phyloP scores from a whole-genome alignment of 2,329 filamentous ascomycete species.

The Neurospora crassa region DNA sequence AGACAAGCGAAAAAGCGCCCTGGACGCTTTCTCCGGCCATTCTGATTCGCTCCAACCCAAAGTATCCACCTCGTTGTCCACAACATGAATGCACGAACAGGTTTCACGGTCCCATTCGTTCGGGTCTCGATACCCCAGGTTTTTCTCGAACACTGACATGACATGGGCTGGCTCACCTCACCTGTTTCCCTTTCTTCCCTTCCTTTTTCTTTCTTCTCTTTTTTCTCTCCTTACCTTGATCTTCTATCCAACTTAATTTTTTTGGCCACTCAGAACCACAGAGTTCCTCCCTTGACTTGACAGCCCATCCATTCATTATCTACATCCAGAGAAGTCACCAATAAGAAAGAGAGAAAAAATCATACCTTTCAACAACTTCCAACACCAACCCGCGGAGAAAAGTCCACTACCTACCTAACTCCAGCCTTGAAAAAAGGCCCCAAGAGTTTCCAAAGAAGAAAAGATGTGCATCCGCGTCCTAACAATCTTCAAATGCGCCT shows the following conservation, averaged over 20 bases:
- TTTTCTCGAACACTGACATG: neutral
- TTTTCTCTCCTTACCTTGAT: neutral
- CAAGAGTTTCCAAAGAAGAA: too few relatives aligned
- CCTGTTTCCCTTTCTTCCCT: neutral
- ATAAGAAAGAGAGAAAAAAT: too few relatives aligned
- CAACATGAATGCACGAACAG: neutral
- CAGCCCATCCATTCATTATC: neutral
- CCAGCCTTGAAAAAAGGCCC: too few relatives aligned
- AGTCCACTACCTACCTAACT: too few relatives aligned
- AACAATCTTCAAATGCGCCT: constrained; percentile 4
- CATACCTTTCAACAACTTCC: too few relatives aligned
- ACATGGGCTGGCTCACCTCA: neutral
- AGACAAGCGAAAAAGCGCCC: neutral
- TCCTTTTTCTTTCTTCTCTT: neutral
- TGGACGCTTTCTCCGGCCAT: neutral
- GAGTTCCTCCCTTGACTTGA: too few relatives aligned
- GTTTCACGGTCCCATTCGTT: neutral
- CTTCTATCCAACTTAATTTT: too few relatives aligned
- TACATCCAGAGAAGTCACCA: neutral
- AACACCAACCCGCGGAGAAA: too few relatives aligned
- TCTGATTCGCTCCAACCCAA: neutral
- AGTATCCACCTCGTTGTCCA: neutral
- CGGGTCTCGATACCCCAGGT: neutral
- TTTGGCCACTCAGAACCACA: neutral
- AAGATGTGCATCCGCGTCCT: constrained; percentile 1